Evolutionary conservation across 106 monocot genomes (phyloP).

Genomic region (Allium sativum): DNA sequence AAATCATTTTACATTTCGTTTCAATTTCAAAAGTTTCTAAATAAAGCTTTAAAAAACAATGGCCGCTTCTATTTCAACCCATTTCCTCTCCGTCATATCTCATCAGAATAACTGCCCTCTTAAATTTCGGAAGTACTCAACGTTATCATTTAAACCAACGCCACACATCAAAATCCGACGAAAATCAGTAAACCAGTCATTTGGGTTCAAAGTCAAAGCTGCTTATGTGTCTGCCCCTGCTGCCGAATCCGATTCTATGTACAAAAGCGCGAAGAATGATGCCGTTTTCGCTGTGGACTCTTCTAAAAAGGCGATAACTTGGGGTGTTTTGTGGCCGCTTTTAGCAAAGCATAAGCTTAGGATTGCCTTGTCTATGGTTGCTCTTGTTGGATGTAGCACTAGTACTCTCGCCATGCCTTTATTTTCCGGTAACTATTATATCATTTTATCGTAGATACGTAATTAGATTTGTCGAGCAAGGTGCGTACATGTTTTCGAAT

Average conservation of each 20-base stretch:
- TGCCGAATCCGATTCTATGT: constrained; percentile 35
- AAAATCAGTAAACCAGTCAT: too few relatives aligned
- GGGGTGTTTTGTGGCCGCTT: constrained; percentile 54
- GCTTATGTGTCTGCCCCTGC: constrained; percentile 95
- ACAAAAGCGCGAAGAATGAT: constrained; percentile 4
- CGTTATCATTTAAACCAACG: too few relatives aligned
- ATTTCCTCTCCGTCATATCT: neutral
- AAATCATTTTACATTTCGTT: too few relatives aligned
- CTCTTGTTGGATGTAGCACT: constrained; percentile 60
- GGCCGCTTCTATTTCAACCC: neutral
- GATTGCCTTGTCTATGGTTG: constrained; percentile 43
- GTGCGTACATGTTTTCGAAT: too few relatives aligned
- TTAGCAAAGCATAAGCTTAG: constrained; percentile 54
- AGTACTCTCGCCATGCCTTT: constrained; percentile 93
- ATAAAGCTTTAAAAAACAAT: neutral
- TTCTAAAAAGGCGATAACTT: constrained; percentile 27
- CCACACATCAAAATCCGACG: too few relatives aligned
- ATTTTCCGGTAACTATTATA: constrained; percentile 49
- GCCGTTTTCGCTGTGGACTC: neutral
- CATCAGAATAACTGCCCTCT: too few relatives aligned
- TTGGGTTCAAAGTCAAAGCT: neutral
- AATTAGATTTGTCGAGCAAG: neutral
- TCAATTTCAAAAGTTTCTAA: too few relatives aligned
- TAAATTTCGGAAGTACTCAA: too few relatives aligned
- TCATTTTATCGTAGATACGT: too few relatives aligned